Evolutionary conservation across 176 grass and related monocot species (phyloP), one percentile per base, ranked within the genome.

Genomic region (Rhipidocladum racemiflorum): DNA sequence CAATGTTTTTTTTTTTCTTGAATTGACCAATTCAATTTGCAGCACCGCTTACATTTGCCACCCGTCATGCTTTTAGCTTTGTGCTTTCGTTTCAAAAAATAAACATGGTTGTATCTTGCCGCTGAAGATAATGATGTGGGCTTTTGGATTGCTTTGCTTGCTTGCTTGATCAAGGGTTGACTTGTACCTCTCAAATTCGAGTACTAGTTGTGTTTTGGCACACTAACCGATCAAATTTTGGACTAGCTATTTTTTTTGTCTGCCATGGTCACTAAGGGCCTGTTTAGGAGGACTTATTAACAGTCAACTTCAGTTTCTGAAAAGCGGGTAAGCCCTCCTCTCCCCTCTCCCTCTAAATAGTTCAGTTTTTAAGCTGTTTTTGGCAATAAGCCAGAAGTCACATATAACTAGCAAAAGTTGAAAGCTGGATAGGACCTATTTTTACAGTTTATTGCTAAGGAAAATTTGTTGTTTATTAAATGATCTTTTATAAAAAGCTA

Each of bases 1-100:
- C 57, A 78, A 73, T 82, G 65, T 76, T 85, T 61, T 77, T 76
- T 85, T 61, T 77, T 89, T 65, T 56, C 28, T 82, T 66, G 7
- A 50, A 45, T 72, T 65, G 28, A 45, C 59, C 17, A 39, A 46
- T 73, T 78, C 46, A 77, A 86, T 66, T 65, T 56, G 44, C 63
- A 55, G 51, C 54, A 44, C 25, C 32, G 9, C 61, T 25, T 50
- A 56, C 29, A 74, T 80, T 59, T 15, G 34, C 32, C 42, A 17
- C 2, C 11, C 24, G 17, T 80, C 76, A 42, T 36, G 16, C 28
- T 64, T 71, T 45, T 55, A 59, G 56, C 79, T 79, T 1, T 66
- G 68, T 74, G 38, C 25, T 45, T 61, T 80, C 51, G 77, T 68
- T 75, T 64, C 34, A 76, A 51, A 25, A 51, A 76, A 70, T 46